Evolutionary conservation across 176 grass and related monocot genomes (phyloP).

Genomic region (Urochloa ruziziensis): DNA sequence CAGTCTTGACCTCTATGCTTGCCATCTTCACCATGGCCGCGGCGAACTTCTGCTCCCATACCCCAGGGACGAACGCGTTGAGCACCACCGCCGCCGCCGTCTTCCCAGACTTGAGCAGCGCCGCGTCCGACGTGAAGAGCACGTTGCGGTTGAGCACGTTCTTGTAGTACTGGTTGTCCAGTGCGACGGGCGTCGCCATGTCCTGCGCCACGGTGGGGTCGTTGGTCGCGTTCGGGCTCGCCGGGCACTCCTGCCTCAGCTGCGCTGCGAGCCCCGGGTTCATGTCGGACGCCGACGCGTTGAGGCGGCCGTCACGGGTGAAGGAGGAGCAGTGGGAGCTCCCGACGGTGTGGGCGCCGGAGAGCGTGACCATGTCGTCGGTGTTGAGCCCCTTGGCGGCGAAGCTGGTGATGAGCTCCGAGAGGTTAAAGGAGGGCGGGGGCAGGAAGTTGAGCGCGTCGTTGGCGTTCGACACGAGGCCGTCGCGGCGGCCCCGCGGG

Average conservation of each 20-base stretch:
- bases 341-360: constrained; percentile 66
- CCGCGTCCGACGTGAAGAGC: constrained; percentile 35
- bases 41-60: constrained; percentile 32
- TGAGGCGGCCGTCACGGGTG: not conserved
- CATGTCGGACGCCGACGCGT: not conserved
- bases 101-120: not conserved
- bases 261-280: not conserved
- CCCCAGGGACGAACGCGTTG: not conserved
- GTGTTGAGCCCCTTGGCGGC: constrained; percentile 10
- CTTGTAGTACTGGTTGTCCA: constrained; percentile 47
- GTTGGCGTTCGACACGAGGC: not conserved
- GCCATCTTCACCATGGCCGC: no score
- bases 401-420: constrained; percentile 6
- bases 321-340: constrained; percentile 52
- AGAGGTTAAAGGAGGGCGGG: not conserved
- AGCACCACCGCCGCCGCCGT: not conserved
- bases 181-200: constrained; percentile 7
- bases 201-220: constrained; percentile 41
- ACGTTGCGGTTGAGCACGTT: constrained; percentile 31
- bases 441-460: constrained; percentile 3
- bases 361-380: constrained; percentile 64
- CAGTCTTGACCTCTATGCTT: no score
- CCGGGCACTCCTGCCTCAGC: constrained; percentile 21
- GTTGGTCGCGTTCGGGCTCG: not conserved
- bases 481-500: constrained; percentile 34